Evolutionary conservation across 352 stramenopile genomes (phyloP), one percentile per base, ranked within the genome.

Genomic region (Phytopythium kandeliae): DNA sequence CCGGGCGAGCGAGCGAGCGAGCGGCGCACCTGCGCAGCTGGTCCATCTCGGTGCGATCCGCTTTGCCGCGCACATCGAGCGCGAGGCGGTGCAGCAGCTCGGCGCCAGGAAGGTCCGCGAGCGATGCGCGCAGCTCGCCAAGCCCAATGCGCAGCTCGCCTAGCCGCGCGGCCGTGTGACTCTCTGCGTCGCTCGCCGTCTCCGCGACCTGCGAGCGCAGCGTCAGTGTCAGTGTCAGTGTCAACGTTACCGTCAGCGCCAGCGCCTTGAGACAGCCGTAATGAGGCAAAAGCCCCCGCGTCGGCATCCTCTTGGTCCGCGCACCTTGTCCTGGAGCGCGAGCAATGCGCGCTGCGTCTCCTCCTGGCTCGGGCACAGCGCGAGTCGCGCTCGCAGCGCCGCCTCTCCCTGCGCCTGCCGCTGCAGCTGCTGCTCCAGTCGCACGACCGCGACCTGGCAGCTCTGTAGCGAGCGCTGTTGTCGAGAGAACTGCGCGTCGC

Each of bases 121-220:
- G 71, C 36, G 62, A 68, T 35, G 55, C 48, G 0, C 69, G 65
- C 40, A 88, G 53, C 33, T 85, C 74, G 28, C 80, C 71, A 2
- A 88, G n/a, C n/a, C n/a, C n/a, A n/a, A n/a, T n/a, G 0, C 69
- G 65, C 40, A 88, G 53, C 33, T 85, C 74, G 28, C 80, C 71
- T 2, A 88, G 59, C 0, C 70, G 85, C 25, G 72, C 67, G 25
- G 85, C 52, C 59, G 85, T 69, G 9, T 54, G 56, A 2, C 57
- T 67, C 9, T 67, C 50, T 3, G 73, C 80, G 49, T 77, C 67
- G 21, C 58, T 65, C 17, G 69, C 53, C 45, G 85, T 72, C 76
- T 85, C 22, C 7, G 9, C 31, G 9, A 50, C 26, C 44, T 50
- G 28, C n/a, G n/a, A n/a, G n/a, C n/a, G n/a, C n/a, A n/a, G n/a